Conservation (phyloP, 179 eudicot genomes). For the Beta lomatogona region DNA sequence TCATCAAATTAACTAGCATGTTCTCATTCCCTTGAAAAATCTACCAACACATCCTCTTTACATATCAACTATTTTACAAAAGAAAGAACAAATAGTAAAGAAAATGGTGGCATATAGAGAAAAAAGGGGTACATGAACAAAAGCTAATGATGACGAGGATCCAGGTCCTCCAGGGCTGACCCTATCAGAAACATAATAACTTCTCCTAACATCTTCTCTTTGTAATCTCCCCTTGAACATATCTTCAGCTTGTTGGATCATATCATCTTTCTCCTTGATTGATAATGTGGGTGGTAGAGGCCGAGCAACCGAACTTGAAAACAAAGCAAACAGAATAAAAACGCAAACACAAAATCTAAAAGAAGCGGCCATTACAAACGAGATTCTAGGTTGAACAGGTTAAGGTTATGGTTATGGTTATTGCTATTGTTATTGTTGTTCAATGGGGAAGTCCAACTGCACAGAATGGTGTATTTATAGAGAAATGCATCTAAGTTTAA, state of each 20-base stretch:
- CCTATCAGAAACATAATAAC: conserved; percentile 28
- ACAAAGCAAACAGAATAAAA: conserved; percentile 13
- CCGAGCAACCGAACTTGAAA: conserved; percentile 14
- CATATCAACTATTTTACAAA: neutral
- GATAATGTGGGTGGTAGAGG: conserved; percentile 24
- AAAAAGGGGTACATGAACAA: neutral
- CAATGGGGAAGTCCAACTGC: conserved; percentile 1
- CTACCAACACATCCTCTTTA: neutral
- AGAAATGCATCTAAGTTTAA: neutral
- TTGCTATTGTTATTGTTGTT: neutral
- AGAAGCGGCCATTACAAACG: conserved; percentile 11
- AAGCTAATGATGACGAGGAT: conserved; percentile 34
- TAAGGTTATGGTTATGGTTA: neutral
- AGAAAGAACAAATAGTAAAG: neutral
- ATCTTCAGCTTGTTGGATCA: conserved; percentile 26
- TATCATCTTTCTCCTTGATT: neutral
- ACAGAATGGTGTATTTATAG: conserved; percentile 9
- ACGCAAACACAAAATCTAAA: conserved; percentile 31
- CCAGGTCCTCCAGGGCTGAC: conserved; percentile 36
- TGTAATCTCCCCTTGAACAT: conserved; percentile 26
- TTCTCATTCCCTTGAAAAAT: neutral
- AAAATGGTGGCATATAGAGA: neutral
- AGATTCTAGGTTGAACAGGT: neutral
- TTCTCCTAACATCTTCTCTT: conserved; percentile 6
- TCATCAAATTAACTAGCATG: neutral